phyloP scores from a whole-genome alignment of 352 stramenopile species.

The Pythium phragmitis region DNA sequence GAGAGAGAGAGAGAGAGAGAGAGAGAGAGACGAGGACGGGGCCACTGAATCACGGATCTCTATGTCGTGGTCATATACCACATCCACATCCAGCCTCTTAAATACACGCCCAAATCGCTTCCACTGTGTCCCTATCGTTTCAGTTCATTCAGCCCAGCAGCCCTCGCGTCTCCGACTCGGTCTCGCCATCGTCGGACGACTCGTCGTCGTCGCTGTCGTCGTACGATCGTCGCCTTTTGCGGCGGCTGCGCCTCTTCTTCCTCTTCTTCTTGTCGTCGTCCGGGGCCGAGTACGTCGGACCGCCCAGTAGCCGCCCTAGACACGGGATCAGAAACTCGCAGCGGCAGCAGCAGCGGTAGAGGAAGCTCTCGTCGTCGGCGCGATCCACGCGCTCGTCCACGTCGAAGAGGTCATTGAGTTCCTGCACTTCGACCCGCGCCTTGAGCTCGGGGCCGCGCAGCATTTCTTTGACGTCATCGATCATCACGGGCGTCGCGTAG shows the following conservation, averaged over 20 bases:
- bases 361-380: slow-evolving; percentile 43
- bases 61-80: slow-evolving; percentile 17
- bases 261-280: slow-evolving; percentile 36
- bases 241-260: slow-evolving; percentile 26
- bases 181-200: slow-evolving; percentile 29
- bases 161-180: slow-evolving; percentile 40
- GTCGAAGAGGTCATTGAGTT: slow-evolving; percentile 64
- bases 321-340: slow-evolving; percentile 78
- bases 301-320: slow-evolving; percentile 57
- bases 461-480: slow-evolving; percentile 76
- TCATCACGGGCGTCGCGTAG: slow-evolving; percentile 74
- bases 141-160: slow-evolving; percentile 44
- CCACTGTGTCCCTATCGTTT: background rate
- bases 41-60: background rate
- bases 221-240: slow-evolving; percentile 36
- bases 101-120: slow-evolving; percentile 9
- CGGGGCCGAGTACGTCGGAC: slow-evolving; percentile 62
- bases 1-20: background rate
- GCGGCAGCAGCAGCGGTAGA: slow-evolving; percentile 69
- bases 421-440: slow-evolving; percentile 57
- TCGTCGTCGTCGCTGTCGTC: slow-evolving; percentile 36
- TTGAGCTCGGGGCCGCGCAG: slow-evolving; percentile 59
- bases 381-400: slow-evolving; percentile 26
- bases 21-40: background rate
- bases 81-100: slow-evolving; percentile 8